Base-by-base conservation (phyloP, 164 flowering plant genomes). In the Chimonanthus salicifolius region DNA sequence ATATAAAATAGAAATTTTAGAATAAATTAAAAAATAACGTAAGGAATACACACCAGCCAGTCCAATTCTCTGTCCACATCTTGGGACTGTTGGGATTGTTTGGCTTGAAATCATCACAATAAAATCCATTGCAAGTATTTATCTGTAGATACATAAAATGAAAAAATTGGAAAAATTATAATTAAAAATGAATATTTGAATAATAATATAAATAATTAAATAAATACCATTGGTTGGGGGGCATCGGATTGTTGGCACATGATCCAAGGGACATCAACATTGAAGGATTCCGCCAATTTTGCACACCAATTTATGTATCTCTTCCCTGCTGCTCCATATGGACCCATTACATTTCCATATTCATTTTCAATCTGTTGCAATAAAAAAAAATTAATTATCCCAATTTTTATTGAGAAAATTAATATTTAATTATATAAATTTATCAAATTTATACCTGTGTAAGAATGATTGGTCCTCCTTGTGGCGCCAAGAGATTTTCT, bases 91-190 rank as follows among this genome's bases (percentile, higher is more conserved):
- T 71, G 0, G 82, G 74, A 47, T 72, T 72, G 47, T 65, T 77
- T 0, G 79, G 82, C 20, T 47, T 60, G 70, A 80, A 88, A 0
- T 49, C 1, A 62, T 90, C 84, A 48, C 94, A 88, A 62, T 91
- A 91, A 71, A 77, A 91, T 0, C 94, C 92, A 78, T 92, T 92
- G 81, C 96, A 91, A 2, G 96, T 86, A 67, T 89, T 83, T 43
- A 92, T 83, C 90, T 91, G 70, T 66, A n/a, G 51, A 4, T 51
- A 68, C 1, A 74, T 13, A 15, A 48, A 4, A 49, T 20, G 20
- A 5, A 11, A 68, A 7, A 69, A 10, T 9, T 10, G 9, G 5
- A 50, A 48, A 49, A 21, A 6, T 10, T 47, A 5, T 4, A 54
- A 0, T 10, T 16, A 54, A 16, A n/a, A 54, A 54, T 54, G 15